phyloP scores from a whole-genome alignment of 192 early-diverging fungal species.

The Linnemannia elongata region DNA sequence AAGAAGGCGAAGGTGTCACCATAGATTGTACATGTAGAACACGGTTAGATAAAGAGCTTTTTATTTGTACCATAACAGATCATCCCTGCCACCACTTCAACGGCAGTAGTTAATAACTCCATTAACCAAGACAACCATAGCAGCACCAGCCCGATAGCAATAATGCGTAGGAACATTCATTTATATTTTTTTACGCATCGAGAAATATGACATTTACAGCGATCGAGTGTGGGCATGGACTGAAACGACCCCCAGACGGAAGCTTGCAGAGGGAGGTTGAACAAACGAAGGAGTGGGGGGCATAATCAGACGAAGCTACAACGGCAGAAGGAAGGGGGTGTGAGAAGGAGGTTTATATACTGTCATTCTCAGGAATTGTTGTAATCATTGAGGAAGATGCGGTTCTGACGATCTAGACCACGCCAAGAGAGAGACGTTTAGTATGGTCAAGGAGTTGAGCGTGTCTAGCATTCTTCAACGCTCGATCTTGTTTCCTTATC shows the following conservation, averaged over 20 bases:
- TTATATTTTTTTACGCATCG: too few species aligned
- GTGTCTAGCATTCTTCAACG: background rate
- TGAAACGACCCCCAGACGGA: too few species aligned
- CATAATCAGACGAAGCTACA: too few species aligned
- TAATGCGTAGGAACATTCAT: too few species aligned
- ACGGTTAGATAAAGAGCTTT: background rate
- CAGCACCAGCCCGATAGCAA: too few species aligned
- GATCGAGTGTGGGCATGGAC: too few species aligned
- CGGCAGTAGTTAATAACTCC: too few species aligned
- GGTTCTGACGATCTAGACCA: background rate
- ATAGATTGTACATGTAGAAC: background rate
- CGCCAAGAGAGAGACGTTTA: background rate
- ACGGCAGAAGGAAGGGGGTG: too few species aligned
- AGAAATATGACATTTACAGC: too few species aligned
- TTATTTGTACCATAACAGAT: background rate
- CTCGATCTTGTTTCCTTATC: background rate
- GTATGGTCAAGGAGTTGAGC: background rate
- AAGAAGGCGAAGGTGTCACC: conserved; percentile 35
- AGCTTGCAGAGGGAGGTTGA: too few species aligned
- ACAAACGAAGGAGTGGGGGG: too few species aligned
- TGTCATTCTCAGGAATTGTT: background rate
- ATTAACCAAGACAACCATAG: too few species aligned
- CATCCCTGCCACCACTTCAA: background rate
- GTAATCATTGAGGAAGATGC: background rate
- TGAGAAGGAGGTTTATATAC: background rate